Base-by-base conservation (phyloP, 2,329 filamentous ascomycete species). In the Fusarium duplospermum region DNA sequence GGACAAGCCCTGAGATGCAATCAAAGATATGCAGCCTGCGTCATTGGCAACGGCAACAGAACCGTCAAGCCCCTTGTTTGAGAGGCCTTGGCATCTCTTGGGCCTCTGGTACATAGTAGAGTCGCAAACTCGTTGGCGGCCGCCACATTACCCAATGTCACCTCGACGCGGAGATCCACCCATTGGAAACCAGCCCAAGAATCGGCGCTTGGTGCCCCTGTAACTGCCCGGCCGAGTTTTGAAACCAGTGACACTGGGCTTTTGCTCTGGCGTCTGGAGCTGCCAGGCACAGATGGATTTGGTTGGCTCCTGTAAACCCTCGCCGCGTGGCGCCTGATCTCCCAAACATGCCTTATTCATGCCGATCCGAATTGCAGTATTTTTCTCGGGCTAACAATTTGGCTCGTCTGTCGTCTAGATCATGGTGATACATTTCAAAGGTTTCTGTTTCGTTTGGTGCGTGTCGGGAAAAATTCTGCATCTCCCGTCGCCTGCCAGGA, bases 181-280 rank as follows among this genome's bases (percentile, higher is more conserved):
- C 40, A 71, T 36, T 69, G 61, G 74, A 76, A 76, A 76, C 74
- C 64, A 71, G 64, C 60, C 74, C 67, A 69, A 72, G 65, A 64
- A 62, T 59, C 60, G 74, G 66, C 74, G 71, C 72, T 73, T 75
- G 74, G 20, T n/a, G 27, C 74, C 71, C 71, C 69, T 76, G 69
- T 31, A 24, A 57, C 42, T 60, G 64, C 64, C 68, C 70, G 69
- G 62, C 62, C 62, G 56, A 61, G 54, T 64, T 68, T 52, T 76
- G 74, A 76, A 76, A 76, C 74, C 66, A 66, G 59, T 57, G 60
- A 62, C 64, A 38, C 74, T 75, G 68, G 66, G 50, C 47, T 56
- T 56, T 73, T 60, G 59, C 65, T 62, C 58, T 75, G 66, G 62
- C 63, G 73, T 76, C 71, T 76, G 56, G 64, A 61, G 54, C 54